Conservation (phyloP, 345 rosid genomes). For the Eutrema japonicum region DNA sequence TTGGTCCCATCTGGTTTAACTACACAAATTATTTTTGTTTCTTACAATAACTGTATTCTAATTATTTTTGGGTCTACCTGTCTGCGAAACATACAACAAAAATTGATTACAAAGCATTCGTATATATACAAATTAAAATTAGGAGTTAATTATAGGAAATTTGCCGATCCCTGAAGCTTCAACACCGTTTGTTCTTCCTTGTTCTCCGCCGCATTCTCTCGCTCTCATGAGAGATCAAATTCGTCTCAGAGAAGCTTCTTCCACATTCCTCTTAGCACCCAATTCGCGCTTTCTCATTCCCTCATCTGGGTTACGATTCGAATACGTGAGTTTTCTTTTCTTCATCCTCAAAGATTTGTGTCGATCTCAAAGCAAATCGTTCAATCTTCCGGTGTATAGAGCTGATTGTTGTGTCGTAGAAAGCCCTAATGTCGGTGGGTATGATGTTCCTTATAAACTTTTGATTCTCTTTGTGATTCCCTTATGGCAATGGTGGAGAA, state of each 20-base stretch:
- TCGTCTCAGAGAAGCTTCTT: constrained; percentile 14
- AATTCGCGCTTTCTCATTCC: neutral
- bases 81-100: neutral
- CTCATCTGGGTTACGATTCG: neutral
- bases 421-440: neutral
- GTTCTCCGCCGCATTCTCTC: constrained; percentile 37
- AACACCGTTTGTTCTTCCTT: constrained; percentile 38
- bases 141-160: constrained; percentile 34
- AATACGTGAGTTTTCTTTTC: neutral
- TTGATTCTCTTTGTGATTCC: constrained; percentile 2
- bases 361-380: neutral
- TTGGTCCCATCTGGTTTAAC: no score
- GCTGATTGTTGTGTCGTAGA: neutral
- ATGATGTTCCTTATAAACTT: neutral
- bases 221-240: constrained; percentile 19
- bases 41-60: constrained; percentile 3
- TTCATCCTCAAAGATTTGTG: neutral
- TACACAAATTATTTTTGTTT: neutral
- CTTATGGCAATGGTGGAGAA: constrained; percentile 62
- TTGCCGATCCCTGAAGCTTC: constrained; percentile 23
- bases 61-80: neutral
- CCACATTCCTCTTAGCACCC: constrained; percentile 7
- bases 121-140: neutral
- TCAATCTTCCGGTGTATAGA: neutral
- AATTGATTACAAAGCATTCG: neutral